A percentile compares a stretch with the other conserved stretches of the same genome.
These are phyloP conservation scores for Boletus bicolor DNA, from an alignment of 768 basidiomycete genomes.

Conservation along the genomic window DNA sequence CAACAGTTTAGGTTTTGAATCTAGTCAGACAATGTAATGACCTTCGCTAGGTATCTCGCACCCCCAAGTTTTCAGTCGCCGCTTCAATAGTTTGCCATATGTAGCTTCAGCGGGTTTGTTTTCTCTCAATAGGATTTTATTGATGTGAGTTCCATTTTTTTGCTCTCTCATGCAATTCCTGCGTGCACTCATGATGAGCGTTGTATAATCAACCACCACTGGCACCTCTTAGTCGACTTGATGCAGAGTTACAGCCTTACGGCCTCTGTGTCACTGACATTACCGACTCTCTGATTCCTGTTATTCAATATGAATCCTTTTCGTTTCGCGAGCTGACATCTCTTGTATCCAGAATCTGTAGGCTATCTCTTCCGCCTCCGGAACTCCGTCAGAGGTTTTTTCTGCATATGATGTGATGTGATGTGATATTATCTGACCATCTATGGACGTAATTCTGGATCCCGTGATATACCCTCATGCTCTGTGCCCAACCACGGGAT, in stretches of 20 bases:
- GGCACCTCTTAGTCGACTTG: slow-evolving; percentile 94
- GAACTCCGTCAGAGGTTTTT: background rate
- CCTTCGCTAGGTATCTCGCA: no score
- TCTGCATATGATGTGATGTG: background rate
- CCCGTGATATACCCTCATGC: slow-evolving; percentile 1
- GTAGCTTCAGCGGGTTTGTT: background rate
- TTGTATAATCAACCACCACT: slow-evolving; percentile 68
- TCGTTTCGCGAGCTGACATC: slow-evolving; percentile 15
- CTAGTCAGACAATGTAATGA: no score
- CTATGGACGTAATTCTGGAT: background rate
- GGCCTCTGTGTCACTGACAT: slow-evolving; percentile 72
- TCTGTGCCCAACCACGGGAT: background rate
- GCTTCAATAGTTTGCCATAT: slow-evolving; percentile 13
- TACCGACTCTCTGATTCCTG: slow-evolving; percentile 52
- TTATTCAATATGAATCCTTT: background rate
- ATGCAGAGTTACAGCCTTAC: slow-evolving; percentile 34
- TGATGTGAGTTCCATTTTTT: slow-evolving; percentile 19
- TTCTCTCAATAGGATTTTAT: background rate
- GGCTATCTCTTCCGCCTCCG: background rate
- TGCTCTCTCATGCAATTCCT: background rate
- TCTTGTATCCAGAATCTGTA: slow-evolving; percentile 10
- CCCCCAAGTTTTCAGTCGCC: slow-evolving; percentile 8
- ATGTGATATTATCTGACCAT: no score
- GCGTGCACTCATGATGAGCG: slow-evolving; percentile 64
- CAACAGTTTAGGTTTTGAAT: background rate